Base-by-base conservation (phyloP, 352 stramenopile species). In the Thraustochytrium sp. region DNA sequence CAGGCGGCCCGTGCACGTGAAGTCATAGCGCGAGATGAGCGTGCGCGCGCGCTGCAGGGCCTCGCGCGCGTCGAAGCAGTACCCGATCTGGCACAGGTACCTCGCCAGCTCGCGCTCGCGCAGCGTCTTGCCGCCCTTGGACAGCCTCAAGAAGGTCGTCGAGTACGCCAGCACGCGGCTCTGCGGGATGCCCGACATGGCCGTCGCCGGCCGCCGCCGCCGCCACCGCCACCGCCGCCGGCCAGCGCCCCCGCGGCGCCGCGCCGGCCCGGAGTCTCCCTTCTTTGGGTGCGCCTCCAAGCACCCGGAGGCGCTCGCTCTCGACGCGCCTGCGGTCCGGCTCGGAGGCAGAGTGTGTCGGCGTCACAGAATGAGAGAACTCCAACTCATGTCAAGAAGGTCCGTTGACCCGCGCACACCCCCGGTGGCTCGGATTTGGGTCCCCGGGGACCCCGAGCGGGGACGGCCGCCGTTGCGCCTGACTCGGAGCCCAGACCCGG, bases 1-100 rank as follows among this genome's bases (percentile, higher is more conserved):
- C 0, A 80, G 42, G 44, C 63, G 34, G 23, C 68, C 68, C 21
- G 26, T 68, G 44, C 68, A 61, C 13, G 42, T n/a, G 8, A 72
- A 80, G 49, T 80, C 68, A 80, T 80, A 80, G 5, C 46, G 37
- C 11, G 18, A 9, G 51, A 80, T 80, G 18, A 80, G 23, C 18
- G 1, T 26, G n/a, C 53, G 18, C 37, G 68, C 68, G 26, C 8
- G 5, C 31, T 44, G 46, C 8, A 46, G 37, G 44, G 68, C 42
- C 51, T 80, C 31, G 8, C 37, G 18, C 34, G 48, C 11, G 31
- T 75, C 42, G 4, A 8, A 37, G 68, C 68, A 80, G 34, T 80
- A 80, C 23, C 68, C 68, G 4, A 80, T 80, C 37, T 26, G 31
- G 23, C 34, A 46, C 1, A 80, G 68, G 53, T 65, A 80, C 48